Conservation (phyloP, 495 filamentous ascomycete genomes). For the Glutinoglossum americanum region DNA sequence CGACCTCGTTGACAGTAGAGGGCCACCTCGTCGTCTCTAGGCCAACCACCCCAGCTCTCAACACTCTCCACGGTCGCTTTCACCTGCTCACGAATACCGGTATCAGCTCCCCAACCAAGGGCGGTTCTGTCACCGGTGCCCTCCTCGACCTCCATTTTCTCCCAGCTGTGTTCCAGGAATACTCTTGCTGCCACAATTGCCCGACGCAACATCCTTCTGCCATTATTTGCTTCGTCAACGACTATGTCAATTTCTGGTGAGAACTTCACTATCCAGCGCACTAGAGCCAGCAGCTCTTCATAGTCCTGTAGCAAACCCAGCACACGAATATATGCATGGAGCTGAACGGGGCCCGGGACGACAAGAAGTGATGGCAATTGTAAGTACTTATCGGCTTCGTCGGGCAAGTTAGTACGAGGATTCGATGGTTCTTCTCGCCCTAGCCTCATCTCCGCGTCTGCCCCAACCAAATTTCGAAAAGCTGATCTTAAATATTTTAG, state of each 20-base stretch:
- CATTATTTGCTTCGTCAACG: neutral
- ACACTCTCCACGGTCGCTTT: neutral
- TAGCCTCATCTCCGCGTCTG: neutral
- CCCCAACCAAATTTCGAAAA: neutral
- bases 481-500: neutral
- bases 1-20: neutral
- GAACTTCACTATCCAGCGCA: slow-evolving; percentile 2
- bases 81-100: neutral
- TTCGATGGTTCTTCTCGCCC: neutral
- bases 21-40: slow-evolving; percentile 1
- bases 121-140: neutral
- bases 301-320: slow-evolving; percentile 5
- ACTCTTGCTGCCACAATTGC: neutral
- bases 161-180: neutral
- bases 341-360: neutral
- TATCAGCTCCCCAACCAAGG: neutral
- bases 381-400: neutral
- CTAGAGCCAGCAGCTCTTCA: neutral
- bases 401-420: neutral
- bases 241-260: neutral
- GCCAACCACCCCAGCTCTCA: slow-evolving; percentile 3
- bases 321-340: slow-evolving; percentile 4
- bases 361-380: neutral
- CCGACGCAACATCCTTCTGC: neutral
- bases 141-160: neutral